Base-by-base conservation (phyloP, 2,329 filamentous ascomycete genomes). In the Paecilomyces sp. region DNA sequence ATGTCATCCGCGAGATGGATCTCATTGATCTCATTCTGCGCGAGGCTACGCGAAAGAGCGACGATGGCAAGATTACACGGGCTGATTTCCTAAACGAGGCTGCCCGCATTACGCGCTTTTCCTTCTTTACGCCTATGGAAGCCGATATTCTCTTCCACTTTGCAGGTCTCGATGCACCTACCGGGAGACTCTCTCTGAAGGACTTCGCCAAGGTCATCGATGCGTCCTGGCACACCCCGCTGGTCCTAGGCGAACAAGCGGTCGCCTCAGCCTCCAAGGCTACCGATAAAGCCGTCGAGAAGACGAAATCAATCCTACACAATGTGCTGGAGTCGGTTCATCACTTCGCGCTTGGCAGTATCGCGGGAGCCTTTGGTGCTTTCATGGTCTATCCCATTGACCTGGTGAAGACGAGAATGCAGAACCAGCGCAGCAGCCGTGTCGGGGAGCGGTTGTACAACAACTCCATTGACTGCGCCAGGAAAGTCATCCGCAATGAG, bases 331-430 rank as follows among this genome's bases (percentile, higher is more conserved):
- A 92, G 71, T 96, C 92, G 1, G 85, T 82, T 1, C 95, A 97
- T 76, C 92, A 96, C 81, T 99, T 99, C 73, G 86, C 80, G 2
- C 85, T 99, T 6, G 94, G 94, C 61, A 92, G 90, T 73, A 67
- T 96, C 66, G 94, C 94, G 7, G 94, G 94, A 77, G 94, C 94
- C 9, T 99, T 99, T 72, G 94, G 94, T 74, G 94, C 94, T 12
- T 97, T 99, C 75, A 97, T 99, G 91, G 94, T 99, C 58, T 99
- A 99, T 75, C 94, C 94, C 25, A 97, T 99, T 71, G 94, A 99
- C 79, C 80, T 99, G 62, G 94, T 99, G 75, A 99, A 99, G 85
- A 99, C 94, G 1, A 88, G 94, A 62, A 90, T 99, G 87, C 94
- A 99, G 78, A 99, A 99, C 80, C 94, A 99, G 81, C 86, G 94